These are phyloP conservation scores for Penicillium maclennaniae DNA, from an alignment of 495 filamentous ascomycete genomes.

Conservation along the genomic window DNA sequence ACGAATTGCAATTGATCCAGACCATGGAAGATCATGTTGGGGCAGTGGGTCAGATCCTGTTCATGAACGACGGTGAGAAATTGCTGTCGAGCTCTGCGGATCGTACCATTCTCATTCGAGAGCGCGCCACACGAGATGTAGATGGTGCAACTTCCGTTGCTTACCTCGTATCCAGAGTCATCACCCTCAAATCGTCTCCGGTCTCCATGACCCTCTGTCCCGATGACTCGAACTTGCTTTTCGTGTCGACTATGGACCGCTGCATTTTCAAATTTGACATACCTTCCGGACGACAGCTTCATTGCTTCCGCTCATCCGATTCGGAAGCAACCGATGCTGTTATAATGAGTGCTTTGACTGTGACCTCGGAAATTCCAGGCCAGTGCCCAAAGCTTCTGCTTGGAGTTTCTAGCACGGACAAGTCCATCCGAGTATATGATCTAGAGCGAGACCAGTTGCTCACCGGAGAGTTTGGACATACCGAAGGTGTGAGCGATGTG, in stretches of 20 bases:
- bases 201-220: slow-evolving; percentile 70
- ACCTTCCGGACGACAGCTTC: slow-evolving; percentile 61
- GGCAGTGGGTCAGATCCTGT: slow-evolving; percentile 59
- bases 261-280: slow-evolving; percentile 75
- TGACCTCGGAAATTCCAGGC: slow-evolving; percentile 37
- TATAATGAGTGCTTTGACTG: slow-evolving; percentile 70
- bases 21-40: slow-evolving; percentile 77
- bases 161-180: slow-evolving; percentile 67
- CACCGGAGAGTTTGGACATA: slow-evolving; percentile 89
- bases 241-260: slow-evolving; percentile 80
- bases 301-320: slow-evolving; percentile 78
- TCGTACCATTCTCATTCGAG: slow-evolving; percentile 74
- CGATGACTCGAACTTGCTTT: slow-evolving; percentile 55
- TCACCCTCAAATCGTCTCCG: slow-evolving; percentile 81
- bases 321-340: slow-evolving; percentile 74
- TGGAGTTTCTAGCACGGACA: slow-evolving; percentile 87
- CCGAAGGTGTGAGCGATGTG: slow-evolving; percentile 82
- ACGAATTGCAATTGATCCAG: slow-evolving; percentile 59
- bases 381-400: slow-evolving; percentile 57
- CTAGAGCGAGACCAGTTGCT: slow-evolving; percentile 69
- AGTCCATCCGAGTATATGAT: slow-evolving; percentile 88
- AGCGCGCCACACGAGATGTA: slow-evolving; percentile 63
- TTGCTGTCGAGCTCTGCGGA: slow-evolving; percentile 86
- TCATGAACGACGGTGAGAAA: slow-evolving; percentile 60
- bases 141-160: slow-evolving; percentile 64